These are phyloP conservation scores for Chimonanthus praecox DNA, from an alignment of 164 flowering plant genomes.

Conservation along the genomic window DNA sequence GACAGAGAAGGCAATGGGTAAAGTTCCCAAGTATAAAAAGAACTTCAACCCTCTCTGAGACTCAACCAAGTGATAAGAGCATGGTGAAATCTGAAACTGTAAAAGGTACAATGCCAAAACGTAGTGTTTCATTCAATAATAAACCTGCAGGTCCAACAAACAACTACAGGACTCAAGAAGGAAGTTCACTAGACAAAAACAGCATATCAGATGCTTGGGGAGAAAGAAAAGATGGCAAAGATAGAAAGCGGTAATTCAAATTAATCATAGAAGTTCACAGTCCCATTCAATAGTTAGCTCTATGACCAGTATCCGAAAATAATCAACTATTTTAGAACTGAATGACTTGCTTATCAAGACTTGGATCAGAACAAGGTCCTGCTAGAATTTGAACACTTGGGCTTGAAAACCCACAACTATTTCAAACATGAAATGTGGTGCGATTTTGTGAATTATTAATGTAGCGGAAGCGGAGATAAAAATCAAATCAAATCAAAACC, in stretches of 20 bases:
- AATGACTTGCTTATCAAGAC: background rate
- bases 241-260: constrained; percentile 38
- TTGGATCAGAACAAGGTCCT: background rate
- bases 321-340: background rate
- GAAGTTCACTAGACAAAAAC: constrained; percentile 4
- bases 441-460: too few relatives aligned
- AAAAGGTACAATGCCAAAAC: background rate
- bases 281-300: background rate
- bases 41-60: constrained; percentile 18
- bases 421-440: too few relatives aligned
- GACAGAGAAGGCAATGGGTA: constrained; percentile 15
- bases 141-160: constrained; percentile 10
- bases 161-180: constrained; percentile 9
- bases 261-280: background rate
- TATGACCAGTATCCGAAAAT: background rate
- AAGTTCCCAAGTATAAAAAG: constrained; percentile 20
- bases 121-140: constrained; percentile 6
- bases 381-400: background rate
- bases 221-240: constrained; percentile 42
- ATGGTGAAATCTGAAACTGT: background rate
- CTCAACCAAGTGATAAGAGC: background rate
- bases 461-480: too few relatives aligned
- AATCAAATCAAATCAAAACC: too few relatives aligned
- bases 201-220: constrained; percentile 58
- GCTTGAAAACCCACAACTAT: too few relatives aligned